Base-by-base conservation (phyloP, 371 early-diverging fungal genomes). In the Apophysomyces elegans region DNA sequence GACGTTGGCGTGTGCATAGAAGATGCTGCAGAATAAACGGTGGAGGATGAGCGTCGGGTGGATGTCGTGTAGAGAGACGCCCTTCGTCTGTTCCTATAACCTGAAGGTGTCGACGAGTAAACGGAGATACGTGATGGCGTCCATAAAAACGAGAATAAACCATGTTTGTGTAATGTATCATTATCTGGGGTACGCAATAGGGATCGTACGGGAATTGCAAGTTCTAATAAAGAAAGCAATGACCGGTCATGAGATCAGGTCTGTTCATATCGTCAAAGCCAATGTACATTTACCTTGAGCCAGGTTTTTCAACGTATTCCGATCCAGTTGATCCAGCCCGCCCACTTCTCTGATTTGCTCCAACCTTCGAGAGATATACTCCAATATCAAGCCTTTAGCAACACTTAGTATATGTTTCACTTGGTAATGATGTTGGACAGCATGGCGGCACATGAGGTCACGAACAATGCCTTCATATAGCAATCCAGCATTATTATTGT, bases 381-480 rank as follows among this genome's bases (percentile, higher is more conserved):
- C n/a, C 8, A 74, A 39, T 0, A 60, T 58, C 60, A 59, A 66
- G 14, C 50, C 63, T 43, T 61, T 74, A 0, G 75, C 70, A 8
- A 63, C 62, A 37, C 72, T 65, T 18, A 77, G 11, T 1, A 72
- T 74, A 1, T 35, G 12, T 44, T 71, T 74, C 6, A 72, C 75
- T 18, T 37, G 38, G 3, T 63, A 26, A 1, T 64, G 67, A 13
- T 61, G 50, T 32, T 74, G 72, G 0, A 74, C 77, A 21, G 50
- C 66, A 37, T 77, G 68, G 57, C 77, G 54, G 32, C 70, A 72
- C 65, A 77, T 74, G 13, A 77, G 60, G 13, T 62, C 63, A 7
- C 66, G 57, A 2, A 77, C 67, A 36, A 77, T 71, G n/a, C 74
- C 74, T 56, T 71, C 66, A 46, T 77, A 77, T 2, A 77, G 44